Evolutionary conservation across 371 early-diverging fungal species (phyloP), one percentile per base, ranked within the genome.

Genomic region (Haplosporangium sp.): DNA sequence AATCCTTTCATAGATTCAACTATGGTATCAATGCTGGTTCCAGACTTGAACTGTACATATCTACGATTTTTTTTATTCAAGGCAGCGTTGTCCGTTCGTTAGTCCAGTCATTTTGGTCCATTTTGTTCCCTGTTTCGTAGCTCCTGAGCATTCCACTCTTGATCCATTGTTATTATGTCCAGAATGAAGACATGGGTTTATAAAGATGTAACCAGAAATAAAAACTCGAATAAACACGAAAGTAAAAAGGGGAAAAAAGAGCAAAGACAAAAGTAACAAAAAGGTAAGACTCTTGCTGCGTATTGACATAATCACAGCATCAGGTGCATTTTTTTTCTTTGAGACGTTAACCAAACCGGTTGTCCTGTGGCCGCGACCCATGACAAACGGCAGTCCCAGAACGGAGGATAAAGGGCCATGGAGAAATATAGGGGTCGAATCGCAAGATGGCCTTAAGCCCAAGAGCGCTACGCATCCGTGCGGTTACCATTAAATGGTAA

Each of bases 1-100:
- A 96, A 93, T 48, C 88, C 86, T 69, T 93, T 90, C 93, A 95
- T 91, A 19, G 92, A 86, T 34, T 83, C 69, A 3, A 91, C 88
- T 4, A 94, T 88, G 35, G 87, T 86, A 45, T 78, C 74, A 39
- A 73, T 71, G n/a, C 65, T 63, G 50, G 74, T 83, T 1, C 74
- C 73, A 8, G 72, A 10, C 59, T 74, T 72, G 60, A 74, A 83
- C 39, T 78, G 82, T 8, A 76, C 76, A 45, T 75, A 83, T 74
- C 74, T 74, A 71, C 9, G 59, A 52, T 4, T 53, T 45, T 60
- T 47, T n/a, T 20, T n/a, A 17, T 59, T 47, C 8, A 40, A 53
- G 42, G 19, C 3, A 61, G 39, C 39, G 65, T 40, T 67, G 52
- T 56, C 34, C 11, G 44, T n/a, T 45, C 45, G 50, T 45, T 58